Base-by-base conservation (phyloP, 768 basidiomycete genomes). In the Rhodotorula kratochvilovae region DNA sequence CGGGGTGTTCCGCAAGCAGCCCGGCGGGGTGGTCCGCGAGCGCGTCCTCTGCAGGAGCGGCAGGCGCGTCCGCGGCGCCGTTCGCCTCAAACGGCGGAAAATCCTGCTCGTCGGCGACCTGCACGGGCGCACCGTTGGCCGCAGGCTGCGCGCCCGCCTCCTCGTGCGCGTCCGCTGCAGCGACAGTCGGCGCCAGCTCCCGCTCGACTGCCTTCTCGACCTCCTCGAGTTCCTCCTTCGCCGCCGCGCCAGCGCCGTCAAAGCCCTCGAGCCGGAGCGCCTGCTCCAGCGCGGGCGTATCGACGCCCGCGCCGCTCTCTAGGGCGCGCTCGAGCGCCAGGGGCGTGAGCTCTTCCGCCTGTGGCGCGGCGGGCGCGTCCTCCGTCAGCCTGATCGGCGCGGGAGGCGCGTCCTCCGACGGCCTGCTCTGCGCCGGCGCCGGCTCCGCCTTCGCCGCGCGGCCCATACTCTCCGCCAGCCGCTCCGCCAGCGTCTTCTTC, bases 401-500 rank as follows among this genome's bases (percentile, higher is more conserved):
- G 29, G 12, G 13, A 54, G 29, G 51, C 12, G 51, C 53, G 2
- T 15, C 16, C 15, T 31, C 29, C 4, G 53, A 21, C 3, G 50
- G 27, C 50, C 25, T 7, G 48, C 48, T 27, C 48, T 27, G 48
- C 21, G 29, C 5, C 27, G 50, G 6, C 54, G 39, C 19, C 7
- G 50, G 23, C 50, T 12, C 16, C 8, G 36, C 51, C 8, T 27
- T 16, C 16, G 25, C 31, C 11, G 61, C 53, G 29, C 61, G 25
- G 1, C 61, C 61, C 54, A 71, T 67, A 13, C 66, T 56, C 55
- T 71, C 70, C 17, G 65, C 70, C 11, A 71, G 42, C n/a, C 70
- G 36, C 27, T 71, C 70, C 10, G 65, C 70, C 27, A 71, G 61
- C 7, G 53, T 63, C 57, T 71, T 71, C 57, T 58, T 63, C 53